Evolutionary conservation across 176 grass and related monocot genomes (phyloP).

Genomic region (Chloris gayana): DNA sequence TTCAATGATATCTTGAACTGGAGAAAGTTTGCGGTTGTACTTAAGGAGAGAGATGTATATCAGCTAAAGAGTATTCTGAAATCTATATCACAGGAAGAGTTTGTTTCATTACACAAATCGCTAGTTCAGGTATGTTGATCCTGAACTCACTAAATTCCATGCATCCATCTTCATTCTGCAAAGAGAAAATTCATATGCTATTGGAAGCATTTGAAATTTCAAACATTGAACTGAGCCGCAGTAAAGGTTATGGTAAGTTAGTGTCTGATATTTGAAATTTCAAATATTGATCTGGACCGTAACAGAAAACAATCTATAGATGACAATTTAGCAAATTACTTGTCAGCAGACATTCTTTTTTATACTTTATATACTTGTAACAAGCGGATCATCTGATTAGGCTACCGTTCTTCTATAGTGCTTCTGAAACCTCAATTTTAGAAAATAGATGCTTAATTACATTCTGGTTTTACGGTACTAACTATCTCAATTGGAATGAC

Average conservation of each 20-base stretch:
- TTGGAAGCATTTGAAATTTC: background rate
- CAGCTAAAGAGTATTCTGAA: constrained; percentile 83
- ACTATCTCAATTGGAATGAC: constrained; percentile 33
- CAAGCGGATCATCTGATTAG: constrained; percentile 9
- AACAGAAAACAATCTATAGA: constrained; percentile 1
- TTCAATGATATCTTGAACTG: constrained; percentile 76
- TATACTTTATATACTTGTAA: constrained; percentile 5
- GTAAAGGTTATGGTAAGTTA: no score
- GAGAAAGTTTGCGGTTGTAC: constrained; percentile 76
- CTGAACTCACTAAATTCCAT: background rate
- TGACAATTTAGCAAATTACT: background rate
- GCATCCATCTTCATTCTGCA: background rate
- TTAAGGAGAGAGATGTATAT: constrained; percentile 87
- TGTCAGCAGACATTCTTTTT: no score
- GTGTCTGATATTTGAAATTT: constrained; percentile 10
- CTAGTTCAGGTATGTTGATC: constrained; percentile 57
- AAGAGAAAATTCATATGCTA: background rate
- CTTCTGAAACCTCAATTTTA: constrained; percentile 14
- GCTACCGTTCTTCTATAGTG: background rate
- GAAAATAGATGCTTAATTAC: background rate
- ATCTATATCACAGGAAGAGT: constrained; percentile 76
- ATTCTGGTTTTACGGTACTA: constrained; percentile 15
- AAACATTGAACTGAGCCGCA: background rate
- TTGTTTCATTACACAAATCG: constrained; percentile 72
- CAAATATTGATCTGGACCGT: background rate